phyloP scores from a whole-genome alignment of 768 basidiomycete species.

The Amanita pseudoporphyria region DNA sequence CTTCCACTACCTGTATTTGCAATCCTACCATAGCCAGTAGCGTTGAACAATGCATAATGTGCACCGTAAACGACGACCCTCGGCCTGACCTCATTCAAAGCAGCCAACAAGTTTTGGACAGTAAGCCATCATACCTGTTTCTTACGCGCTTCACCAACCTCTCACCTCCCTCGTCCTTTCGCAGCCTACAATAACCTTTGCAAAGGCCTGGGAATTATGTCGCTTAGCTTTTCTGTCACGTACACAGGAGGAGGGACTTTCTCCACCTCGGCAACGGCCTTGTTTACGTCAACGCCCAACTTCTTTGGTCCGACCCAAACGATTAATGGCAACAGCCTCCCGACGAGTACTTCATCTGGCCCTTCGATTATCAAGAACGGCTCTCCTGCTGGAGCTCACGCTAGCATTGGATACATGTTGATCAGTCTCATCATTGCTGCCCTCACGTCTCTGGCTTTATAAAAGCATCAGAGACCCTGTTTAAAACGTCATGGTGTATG shows the following conservation, averaged over 20 bases:
- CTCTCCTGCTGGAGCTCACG: too few species aligned
- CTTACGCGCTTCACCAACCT: neutral
- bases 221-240: neutral
- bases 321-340: neutral
- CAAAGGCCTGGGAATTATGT: neutral
- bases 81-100: neutral
- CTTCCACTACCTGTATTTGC: neutral
- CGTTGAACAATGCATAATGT: constrained; percentile 1
- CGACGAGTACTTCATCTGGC: neutral
- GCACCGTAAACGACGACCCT: neutral
- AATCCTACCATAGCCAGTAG: neutral
- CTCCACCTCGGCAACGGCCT: neutral
- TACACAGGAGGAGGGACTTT: too few species aligned
- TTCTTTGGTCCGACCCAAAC: too few species aligned
- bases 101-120: too few species aligned
- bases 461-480: too few species aligned
- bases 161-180: neutral
- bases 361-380: neutral
- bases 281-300: too few species aligned
- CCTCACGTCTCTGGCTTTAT: too few species aligned
- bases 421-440: too few species aligned
- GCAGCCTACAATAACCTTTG: too few species aligned
- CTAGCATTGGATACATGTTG: too few species aligned
- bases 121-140: neutral
- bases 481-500: too few species aligned